Evolutionary conservation across 805 yeast genomes (phyloP).

Genomic region (Saccharomyces paradoxus): DNA sequence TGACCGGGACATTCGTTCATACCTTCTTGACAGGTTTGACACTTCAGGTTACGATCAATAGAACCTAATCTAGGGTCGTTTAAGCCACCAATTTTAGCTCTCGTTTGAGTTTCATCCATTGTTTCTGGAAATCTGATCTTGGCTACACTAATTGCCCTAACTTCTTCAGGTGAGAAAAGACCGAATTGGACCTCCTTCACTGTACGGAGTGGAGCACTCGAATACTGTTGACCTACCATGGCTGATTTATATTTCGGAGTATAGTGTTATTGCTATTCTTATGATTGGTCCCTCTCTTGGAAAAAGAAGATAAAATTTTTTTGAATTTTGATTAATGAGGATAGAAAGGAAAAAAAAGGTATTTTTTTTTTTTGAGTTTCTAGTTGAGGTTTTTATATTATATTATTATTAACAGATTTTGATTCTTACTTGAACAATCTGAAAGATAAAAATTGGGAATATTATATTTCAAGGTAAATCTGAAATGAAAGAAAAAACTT

Average conservation of each 20-base stretch:
- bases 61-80: conserved; percentile 97
- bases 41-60: conserved; percentile 91
- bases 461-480: background rate
- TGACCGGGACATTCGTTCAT: conserved; percentile 99
- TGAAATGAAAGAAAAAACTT: background rate
- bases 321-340: conserved; percentile 2
- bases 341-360: background rate
- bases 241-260: conserved; percentile 6
- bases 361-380: background rate
- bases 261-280: background rate
- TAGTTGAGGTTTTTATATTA: background rate
- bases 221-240: conserved; percentile 68
- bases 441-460: background rate
- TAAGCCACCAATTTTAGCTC: conserved; percentile 93
- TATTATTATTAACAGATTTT: background rate
- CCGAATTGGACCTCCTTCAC: conserved; percentile 99
- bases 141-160: conserved; percentile 94
- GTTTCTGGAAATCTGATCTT: conserved; percentile 98
- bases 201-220: conserved; percentile 96
- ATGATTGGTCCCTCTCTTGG: background rate
- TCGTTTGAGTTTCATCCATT: conserved; percentile 95
- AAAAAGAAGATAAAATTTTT: background rate
- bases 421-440: conserved; percentile 1
- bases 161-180: conserved; percentile 92
- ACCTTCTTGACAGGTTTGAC: conserved; percentile 98